Percentiles rank a stretch among this genome's conserved stretches.
phyloP scores from a whole-genome alignment of 176 grass and related monocot species.

The Lolium multiflorum region DNA sequence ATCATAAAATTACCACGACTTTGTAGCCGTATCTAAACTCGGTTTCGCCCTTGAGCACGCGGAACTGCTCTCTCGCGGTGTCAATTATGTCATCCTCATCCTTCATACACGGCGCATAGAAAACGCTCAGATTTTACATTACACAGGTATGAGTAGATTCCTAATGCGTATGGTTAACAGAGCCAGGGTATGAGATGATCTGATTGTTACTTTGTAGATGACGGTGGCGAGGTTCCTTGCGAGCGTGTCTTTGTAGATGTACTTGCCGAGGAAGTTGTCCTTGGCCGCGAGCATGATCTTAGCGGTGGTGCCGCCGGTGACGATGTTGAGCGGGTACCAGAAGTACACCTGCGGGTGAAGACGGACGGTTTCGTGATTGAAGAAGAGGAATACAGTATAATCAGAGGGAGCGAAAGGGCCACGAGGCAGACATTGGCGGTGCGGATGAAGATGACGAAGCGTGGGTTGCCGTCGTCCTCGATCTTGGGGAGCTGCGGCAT shows the following conservation, averaged over 20 bases:
- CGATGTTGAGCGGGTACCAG: conserved; percentile 92
- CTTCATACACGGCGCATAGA: conserved; percentile 34
- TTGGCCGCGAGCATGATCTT: conserved; percentile 98
- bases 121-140: conserved; percentile 9
- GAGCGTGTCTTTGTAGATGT: conserved; percentile 92
- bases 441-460: conserved; percentile 95
- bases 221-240: conserved; percentile 83
- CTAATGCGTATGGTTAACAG: neutral
- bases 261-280: conserved; percentile 97
- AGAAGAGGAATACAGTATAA: neutral
- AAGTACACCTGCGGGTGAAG: conserved; percentile 71
- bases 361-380: neutral
- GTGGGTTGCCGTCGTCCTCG: conserved; percentile 84
- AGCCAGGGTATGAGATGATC: conserved; percentile 4
- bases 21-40: conserved; percentile 95
- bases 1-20: conserved; percentile 73
- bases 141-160: neutral
- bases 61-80: conserved; percentile 68
- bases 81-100: conserved; percentile 89
- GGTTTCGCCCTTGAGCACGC: conserved; percentile 64
- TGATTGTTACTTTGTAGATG: conserved; percentile 71
- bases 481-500: conserved; percentile 72
- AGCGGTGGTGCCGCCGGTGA: conserved; percentile 89
- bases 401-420: neutral
- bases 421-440: conserved; percentile 65